Evolutionary conservation across 2,329 filamentous ascomycete species (phyloP).

Genomic region (Arthrobotrys pseudoclavata): DNA sequence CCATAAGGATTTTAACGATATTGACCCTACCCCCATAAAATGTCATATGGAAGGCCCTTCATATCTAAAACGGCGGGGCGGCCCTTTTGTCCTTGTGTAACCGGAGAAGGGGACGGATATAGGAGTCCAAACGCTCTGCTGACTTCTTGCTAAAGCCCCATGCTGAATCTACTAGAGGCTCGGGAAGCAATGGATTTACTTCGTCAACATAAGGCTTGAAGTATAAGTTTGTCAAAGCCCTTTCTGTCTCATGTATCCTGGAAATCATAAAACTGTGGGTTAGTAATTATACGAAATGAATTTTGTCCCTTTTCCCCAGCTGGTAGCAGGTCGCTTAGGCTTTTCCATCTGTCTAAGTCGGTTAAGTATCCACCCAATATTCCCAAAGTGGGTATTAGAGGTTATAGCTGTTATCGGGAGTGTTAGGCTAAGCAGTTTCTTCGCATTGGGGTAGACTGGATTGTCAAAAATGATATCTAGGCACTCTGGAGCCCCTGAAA

Average conservation of each 20-base stretch:
- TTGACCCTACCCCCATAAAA: constrained; percentile 24
- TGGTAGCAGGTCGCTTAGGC: not conserved
- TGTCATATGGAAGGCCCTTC: constrained; percentile 19
- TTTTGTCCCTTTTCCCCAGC: not conserved
- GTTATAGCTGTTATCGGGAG: not conserved
- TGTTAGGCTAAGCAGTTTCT: not conserved
- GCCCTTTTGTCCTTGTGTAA: not conserved
- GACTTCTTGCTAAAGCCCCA: not conserved
- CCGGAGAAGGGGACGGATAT: not conserved
- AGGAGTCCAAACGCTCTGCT: not conserved
- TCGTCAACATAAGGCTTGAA: not conserved
- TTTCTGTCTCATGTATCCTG: not conserved
- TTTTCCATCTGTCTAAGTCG: not conserved
- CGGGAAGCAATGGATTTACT: not conserved
- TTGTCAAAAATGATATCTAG: not conserved
- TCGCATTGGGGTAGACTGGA: not conserved
- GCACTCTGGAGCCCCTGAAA: not conserved
- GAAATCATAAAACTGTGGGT: not conserved
- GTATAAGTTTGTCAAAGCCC: not conserved
- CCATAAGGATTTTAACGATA: constrained; percentile 18
- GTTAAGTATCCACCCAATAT: too few relatives aligned
- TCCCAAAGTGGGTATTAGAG: not conserved
- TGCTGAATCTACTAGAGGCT: not conserved
- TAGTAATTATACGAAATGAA: not conserved
- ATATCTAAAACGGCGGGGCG: too few relatives aligned